Conservation (phyloP, 371 early-diverging fungal genomes). For the Apophysomyces elegans region DNA sequence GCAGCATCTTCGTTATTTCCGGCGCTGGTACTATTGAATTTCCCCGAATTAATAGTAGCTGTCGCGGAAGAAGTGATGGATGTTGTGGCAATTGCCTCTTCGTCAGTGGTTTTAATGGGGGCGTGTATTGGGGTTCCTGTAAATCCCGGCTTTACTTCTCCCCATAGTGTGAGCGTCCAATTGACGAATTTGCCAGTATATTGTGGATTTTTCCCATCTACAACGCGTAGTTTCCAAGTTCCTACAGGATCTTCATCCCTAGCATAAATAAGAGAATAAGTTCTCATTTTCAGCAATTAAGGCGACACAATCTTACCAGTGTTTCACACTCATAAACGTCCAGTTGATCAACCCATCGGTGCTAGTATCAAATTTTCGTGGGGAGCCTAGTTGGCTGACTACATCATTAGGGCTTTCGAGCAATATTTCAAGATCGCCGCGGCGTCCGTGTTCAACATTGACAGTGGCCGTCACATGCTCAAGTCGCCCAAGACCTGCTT, state of each 20-base stretch:
- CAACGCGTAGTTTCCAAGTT: constrained; percentile 71
- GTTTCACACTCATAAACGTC: constrained; percentile 96
- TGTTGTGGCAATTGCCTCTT: not conserved
- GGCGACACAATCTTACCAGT: constrained; percentile 69
- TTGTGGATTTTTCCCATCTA: constrained; percentile 53
- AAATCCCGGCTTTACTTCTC: constrained; percentile 45
- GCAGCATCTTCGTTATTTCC: not conserved
- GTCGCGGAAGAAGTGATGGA: not conserved
- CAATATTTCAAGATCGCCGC: constrained; percentile 85
- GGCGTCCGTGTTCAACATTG: constrained; percentile 70
- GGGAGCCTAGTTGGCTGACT: constrained; percentile 70
- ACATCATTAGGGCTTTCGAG: constrained; percentile 75
- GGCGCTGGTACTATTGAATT: constrained; percentile 9
- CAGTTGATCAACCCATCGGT: constrained; percentile 78
- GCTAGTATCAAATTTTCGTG: constrained; percentile 70
- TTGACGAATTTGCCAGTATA: constrained; percentile 54
- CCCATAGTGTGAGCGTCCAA: constrained; percentile 76
- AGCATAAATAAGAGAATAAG: constrained; percentile 32
- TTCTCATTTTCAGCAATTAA: not conserved
- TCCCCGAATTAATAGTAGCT: not conserved
- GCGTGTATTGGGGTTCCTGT: not conserved
- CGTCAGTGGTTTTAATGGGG: not conserved
- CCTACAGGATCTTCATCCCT: constrained; percentile 35
- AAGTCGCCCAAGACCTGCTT: constrained; percentile 55
- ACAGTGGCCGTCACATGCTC: constrained; percentile 90